phyloP scores from a whole-genome alignment of 805 yeast genomes.

The Schizosaccharomyces japonicus region DNA sequence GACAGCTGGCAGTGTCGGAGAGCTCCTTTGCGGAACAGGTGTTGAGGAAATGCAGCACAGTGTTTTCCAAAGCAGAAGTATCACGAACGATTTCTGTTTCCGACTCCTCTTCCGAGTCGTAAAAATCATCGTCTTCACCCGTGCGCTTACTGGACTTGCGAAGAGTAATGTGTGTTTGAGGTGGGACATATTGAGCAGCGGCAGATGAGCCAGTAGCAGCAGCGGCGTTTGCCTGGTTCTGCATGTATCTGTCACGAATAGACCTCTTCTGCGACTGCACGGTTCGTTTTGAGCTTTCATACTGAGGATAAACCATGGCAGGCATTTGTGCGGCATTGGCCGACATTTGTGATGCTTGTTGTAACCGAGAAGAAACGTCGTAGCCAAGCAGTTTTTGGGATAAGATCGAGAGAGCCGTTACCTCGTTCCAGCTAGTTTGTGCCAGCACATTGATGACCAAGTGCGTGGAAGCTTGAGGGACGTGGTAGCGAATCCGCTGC shows the following conservation, averaged over 20 bases:
- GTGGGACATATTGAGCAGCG: neutral
- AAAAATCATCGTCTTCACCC: neutral
- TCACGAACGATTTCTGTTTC: neutral
- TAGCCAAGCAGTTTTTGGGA: neutral
- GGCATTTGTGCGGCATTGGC: no score
- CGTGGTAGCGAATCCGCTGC: neutral
- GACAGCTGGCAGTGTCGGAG: slow-evolving; percentile 1
- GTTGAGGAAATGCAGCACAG: neutral
- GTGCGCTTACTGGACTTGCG: neutral
- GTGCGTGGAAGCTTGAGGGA: neutral
- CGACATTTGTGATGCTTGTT: neutral
- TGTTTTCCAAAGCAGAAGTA: neutral
- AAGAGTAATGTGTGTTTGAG: neutral
- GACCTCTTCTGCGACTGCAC: slow-evolving; percentile 1
- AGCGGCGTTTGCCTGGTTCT: neutral
- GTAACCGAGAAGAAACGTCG: neutral
- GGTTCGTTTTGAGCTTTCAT: neutral
- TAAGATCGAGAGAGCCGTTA: neutral
- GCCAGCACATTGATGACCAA: neutral
- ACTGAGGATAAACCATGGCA: no score
- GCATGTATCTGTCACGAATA: neutral
- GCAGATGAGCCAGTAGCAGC: neutral
- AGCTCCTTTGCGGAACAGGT: neutral
- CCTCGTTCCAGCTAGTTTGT: neutral
- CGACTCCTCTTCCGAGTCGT: neutral